These are phyloP conservation scores for Mycena pura DNA, from an alignment of 768 basidiomycete genomes.

Conservation along the genomic window DNA sequence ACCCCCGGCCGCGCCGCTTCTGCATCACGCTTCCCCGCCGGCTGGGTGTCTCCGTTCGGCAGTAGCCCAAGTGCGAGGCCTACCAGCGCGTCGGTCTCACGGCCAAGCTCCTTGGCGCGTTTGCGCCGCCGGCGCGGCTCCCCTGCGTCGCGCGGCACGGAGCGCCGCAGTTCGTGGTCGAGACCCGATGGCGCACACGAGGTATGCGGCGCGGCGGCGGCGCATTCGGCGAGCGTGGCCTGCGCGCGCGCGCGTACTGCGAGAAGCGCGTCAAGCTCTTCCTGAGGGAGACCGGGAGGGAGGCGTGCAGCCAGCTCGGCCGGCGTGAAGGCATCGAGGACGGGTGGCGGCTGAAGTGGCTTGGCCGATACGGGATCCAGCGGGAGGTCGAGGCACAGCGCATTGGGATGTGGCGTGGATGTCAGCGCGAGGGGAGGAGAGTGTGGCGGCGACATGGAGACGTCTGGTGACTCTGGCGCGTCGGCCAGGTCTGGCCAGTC, in stretches of 20 bases:
- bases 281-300: not conserved
- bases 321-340: slow-evolving; percentile 12
- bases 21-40: not conserved
- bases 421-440: not conserved
- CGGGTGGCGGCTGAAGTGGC: slow-evolving; percentile 2
- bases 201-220: not conserved
- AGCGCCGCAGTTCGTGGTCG: slow-evolving; percentile 21
- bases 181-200: not conserved
- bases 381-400: slow-evolving; percentile 20
- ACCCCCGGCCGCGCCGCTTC: not conserved
- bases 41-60: not conserved
- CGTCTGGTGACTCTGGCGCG: not conserved
- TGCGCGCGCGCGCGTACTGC: slow-evolving; percentile 14
- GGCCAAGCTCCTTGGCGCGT: slow-evolving; percentile 23
- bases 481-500: not conserved
- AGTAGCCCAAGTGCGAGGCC: slow-evolving; percentile 17
- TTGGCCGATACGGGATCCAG: not conserved
- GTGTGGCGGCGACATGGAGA: slow-evolving; percentile 2
- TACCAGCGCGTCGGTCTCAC: slow-evolving; percentile 24
- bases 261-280: slow-evolving; percentile 14
- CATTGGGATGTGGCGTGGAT: not conserved
- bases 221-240: slow-evolving; percentile 6
- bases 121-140: slow-evolving; percentile 23
- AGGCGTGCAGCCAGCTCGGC: not conserved
- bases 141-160: slow-evolving; percentile 15